Conservation (phyloP, 495 filamentous ascomycete genomes). For the Penicillium maclennaniae region DNA sequence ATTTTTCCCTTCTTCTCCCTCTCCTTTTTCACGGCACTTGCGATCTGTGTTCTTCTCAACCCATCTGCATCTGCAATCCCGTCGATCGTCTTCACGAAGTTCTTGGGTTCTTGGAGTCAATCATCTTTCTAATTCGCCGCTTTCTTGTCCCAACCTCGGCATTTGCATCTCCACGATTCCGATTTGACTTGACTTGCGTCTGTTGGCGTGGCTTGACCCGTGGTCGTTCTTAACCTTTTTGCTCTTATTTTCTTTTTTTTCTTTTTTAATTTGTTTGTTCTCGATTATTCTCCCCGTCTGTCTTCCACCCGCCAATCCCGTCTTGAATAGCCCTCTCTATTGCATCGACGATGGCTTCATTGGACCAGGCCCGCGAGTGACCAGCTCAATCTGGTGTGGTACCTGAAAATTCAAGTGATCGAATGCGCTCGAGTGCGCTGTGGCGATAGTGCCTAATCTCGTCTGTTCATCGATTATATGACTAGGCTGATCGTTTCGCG, state of each 20-base stretch:
- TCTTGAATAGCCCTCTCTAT: background rate
- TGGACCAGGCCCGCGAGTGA: slow-evolving; percentile 3
- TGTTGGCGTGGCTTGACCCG: slow-evolving; percentile 9
- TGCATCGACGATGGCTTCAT: slow-evolving; percentile 11
- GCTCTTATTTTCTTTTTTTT: background rate
- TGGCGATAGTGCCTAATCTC: background rate
- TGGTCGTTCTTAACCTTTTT: background rate
- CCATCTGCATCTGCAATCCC: background rate
- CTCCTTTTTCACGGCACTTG: background rate
- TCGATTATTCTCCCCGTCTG: background rate
- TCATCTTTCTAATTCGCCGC: slow-evolving; percentile 8
- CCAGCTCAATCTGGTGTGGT: background rate
- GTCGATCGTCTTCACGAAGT: slow-evolving; percentile 14
- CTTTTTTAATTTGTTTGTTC: background rate
- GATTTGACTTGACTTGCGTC: slow-evolving; percentile 14
- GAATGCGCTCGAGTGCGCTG: background rate
- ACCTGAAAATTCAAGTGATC: background rate
- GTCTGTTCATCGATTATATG: background rate
- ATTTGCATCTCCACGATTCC: slow-evolving; percentile 21
- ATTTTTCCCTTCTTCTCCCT: slow-evolving; percentile 29
- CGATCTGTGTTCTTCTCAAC: background rate
- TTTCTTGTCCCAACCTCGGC: slow-evolving; percentile 21
- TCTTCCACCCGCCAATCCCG: slow-evolving; percentile 9
- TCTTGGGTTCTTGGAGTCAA: slow-evolving; percentile 20
- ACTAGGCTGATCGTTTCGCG: background rate